Evolutionary conservation across 2,329 filamentous ascomycete species (phyloP).

Genomic region (Alternaria viburni): DNA sequence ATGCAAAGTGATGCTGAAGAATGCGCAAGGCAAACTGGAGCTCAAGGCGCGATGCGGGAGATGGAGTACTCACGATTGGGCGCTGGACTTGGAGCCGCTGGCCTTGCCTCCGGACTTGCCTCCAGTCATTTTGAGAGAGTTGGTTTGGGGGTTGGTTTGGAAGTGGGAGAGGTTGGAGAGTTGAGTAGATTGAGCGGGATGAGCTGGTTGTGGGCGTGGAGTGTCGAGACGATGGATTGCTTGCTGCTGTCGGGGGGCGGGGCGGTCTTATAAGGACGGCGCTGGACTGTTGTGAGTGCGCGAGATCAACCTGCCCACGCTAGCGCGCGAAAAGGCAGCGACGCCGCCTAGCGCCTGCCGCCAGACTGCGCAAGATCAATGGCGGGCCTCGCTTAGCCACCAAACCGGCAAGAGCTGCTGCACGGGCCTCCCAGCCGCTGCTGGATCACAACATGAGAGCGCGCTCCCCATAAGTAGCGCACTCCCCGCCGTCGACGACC

Average conservation of each 20-base stretch:
- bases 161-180: slow-evolving; percentile 34
- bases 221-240: slow-evolving; percentile 49
- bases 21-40: slow-evolving; percentile 8
- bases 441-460: slow-evolving; percentile 50
- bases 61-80: slow-evolving; percentile 84
- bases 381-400: slow-evolving; percentile 31
- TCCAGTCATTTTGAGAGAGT: slow-evolving; percentile 91
- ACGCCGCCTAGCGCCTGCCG: slow-evolving; percentile 21
- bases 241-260: slow-evolving; percentile 47
- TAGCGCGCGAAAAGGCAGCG: slow-evolving; percentile 37
- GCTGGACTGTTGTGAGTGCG: slow-evolving; percentile 48
- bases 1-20: background rate
- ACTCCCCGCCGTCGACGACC: slow-evolving; percentile 50
- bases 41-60: slow-evolving; percentile 17
- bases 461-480: slow-evolving; percentile 51
- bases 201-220: slow-evolving; percentile 40
- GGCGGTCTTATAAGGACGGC: slow-evolving; percentile 50
- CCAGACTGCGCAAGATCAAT: slow-evolving; percentile 31
- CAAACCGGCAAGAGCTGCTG: slow-evolving; percentile 31
- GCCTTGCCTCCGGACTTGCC: slow-evolving; percentile 99
- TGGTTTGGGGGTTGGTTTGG: slow-evolving; percentile 45
- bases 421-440: slow-evolving; percentile 41
- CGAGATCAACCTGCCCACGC: slow-evolving; percentile 47
- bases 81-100: slow-evolving; percentile 93
- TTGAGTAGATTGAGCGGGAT: slow-evolving; percentile 20